Percentiles rank a stretch among this genome's conserved stretches.
phyloP scores from a whole-genome alignment of 2,329 filamentous ascomycete genomes.

The Coniochaeta prunicola region DNA sequence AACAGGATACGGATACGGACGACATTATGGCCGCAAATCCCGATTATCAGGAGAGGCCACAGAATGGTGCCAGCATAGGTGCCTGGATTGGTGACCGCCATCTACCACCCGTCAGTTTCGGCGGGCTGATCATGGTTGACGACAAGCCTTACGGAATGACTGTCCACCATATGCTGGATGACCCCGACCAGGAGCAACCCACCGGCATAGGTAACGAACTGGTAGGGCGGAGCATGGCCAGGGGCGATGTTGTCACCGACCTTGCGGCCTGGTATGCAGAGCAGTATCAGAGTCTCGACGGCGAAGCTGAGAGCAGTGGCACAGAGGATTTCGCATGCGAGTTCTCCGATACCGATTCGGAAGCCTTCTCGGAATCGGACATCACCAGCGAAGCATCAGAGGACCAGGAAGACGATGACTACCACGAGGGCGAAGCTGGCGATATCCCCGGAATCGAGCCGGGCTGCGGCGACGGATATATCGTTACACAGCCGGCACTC shows the following conservation, averaged over 20 bases:
- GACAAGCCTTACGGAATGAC: slow-evolving; percentile 87
- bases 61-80: slow-evolving; percentile 87
- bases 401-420: slow-evolving; percentile 45
- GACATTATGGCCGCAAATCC: slow-evolving; percentile 53
- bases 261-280: slow-evolving; percentile 34
- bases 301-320: slow-evolving; percentile 31
- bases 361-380: slow-evolving; percentile 40
- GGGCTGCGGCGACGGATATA: slow-evolving; percentile 67
- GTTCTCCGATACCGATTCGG: slow-evolving; percentile 56
- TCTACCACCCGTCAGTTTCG: slow-evolving; percentile 83
- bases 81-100: slow-evolving; percentile 82
- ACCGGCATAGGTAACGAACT: slow-evolving; percentile 8
- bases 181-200: slow-evolving; percentile 36
- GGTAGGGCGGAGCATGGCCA: slow-evolving; percentile 29
- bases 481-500: slow-evolving; percentile 85
- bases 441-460: slow-evolving; percentile 74
- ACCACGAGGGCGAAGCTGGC: slow-evolving; percentile 53
- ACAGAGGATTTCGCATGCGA: slow-evolving; percentile 52
- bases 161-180: slow-evolving; percentile 92
- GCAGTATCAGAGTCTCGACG: slow-evolving; percentile 25
- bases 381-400: slow-evolving; percentile 43
- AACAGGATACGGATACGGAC: slow-evolving; percentile 28
- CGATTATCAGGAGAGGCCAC: slow-evolving; percentile 69
- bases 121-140: slow-evolving; percentile 80
- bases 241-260: slow-evolving; percentile 23